phyloP scores from a whole-genome alignment of 129 eudicot genomes.

The Chrysanthemum lavandulifolium region DNA sequence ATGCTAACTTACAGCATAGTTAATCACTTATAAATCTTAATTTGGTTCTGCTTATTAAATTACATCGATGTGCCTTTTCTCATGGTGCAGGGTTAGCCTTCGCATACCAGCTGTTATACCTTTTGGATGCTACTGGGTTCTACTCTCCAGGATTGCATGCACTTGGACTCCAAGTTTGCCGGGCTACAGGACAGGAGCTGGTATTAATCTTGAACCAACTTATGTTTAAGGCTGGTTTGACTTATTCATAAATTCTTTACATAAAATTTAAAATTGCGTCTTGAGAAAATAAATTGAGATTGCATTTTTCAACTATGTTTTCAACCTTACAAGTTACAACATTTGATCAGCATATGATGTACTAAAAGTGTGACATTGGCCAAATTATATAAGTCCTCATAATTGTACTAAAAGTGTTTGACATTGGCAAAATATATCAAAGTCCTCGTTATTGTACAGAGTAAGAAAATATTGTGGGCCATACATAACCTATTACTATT shows the following conservation, averaged over 20 bases:
- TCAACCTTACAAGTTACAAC: background rate
- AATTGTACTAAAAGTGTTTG: background rate
- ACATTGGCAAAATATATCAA: conserved; percentile 1
- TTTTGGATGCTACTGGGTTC: conserved; percentile 98
- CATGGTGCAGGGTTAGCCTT: conserved; percentile 74
- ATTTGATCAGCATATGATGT: no score
- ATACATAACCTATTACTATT: no score
- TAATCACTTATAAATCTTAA: background rate
- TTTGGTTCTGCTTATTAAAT: no score
- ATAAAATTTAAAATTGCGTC: background rate
- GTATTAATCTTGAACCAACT: conserved; percentile 39
- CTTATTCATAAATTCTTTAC: background rate
- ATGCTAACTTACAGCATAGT: background rate
- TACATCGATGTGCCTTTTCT: background rate
- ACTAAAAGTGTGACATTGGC: background rate
- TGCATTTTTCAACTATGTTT: background rate
- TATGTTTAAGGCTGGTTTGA: background rate
- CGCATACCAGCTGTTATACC: conserved; percentile 92
- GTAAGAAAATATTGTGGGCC: no score
- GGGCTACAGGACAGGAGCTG: conserved; percentile 99
- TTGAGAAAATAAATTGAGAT: conserved; percentile 4
- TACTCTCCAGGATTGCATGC: conserved; percentile 92
- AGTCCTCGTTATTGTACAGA: background rate
- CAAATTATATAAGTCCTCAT: no score
- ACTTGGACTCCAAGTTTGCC: conserved; percentile 93